Evolutionary conservation across 148 eudicot species (phyloP).

Genomic region (Persicaria tinctoria): DNA sequence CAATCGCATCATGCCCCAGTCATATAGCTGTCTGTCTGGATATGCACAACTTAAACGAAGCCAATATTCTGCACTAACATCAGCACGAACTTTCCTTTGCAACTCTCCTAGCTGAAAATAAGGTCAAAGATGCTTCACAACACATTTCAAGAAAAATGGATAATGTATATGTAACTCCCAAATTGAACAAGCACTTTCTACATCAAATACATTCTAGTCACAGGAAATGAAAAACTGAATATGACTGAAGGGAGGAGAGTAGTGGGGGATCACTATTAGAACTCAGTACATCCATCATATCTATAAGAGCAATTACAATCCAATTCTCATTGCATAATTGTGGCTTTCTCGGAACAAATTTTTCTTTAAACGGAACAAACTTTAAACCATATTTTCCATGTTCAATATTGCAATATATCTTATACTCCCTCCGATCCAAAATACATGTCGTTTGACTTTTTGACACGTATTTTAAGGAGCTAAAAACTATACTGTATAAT

Average conservation of each 20-base stretch:
- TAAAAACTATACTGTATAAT: no score
- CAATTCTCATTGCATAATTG: not conserved
- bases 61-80: slow-evolving; percentile 89
- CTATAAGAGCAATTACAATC: slow-evolving; percentile 7
- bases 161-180: slow-evolving; percentile 4
- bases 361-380: not conserved
- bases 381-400: not conserved
- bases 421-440: not conserved
- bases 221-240: not conserved
- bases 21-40: slow-evolving; percentile 80
- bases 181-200: not conserved
- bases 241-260: not conserved
- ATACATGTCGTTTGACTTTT: no score
- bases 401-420: not conserved
- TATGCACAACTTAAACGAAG: slow-evolving; percentile 69
- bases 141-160: slow-evolving; percentile 16
- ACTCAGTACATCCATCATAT: not conserved
- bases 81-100: slow-evolving; percentile 80
- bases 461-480: no score
- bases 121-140: slow-evolving; percentile 2
- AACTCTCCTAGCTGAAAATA: slow-evolving; percentile 65
- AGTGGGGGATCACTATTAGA: not conserved
- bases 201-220: not conserved
- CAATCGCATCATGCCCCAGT: slow-evolving; percentile 88
- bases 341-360: not conserved